Percentiles rank a stretch among this genome's conserved stretches.
phyloP scores from a whole-genome alignment of 106 monocot species.

The Apostasia ramifera region DNA sequence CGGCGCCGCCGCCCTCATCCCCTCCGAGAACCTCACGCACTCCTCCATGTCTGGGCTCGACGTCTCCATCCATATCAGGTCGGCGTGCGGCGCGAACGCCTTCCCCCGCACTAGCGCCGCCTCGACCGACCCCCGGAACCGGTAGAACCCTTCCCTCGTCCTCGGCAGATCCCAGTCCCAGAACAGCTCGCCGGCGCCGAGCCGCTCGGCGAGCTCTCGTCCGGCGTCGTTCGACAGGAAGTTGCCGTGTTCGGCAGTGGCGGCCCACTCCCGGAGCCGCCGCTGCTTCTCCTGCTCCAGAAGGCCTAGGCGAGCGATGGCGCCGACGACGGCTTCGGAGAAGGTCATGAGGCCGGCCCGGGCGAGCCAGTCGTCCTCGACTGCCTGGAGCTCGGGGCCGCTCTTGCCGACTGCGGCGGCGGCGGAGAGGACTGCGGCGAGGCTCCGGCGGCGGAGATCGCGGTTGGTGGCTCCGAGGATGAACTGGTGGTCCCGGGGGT shows the following conservation, averaged over 20 bases:
- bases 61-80: constrained; percentile 93
- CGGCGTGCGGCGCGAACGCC: constrained; percentile 64
- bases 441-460: constrained; percentile 26
- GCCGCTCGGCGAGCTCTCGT: constrained; percentile 35
- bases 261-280: constrained; percentile 44
- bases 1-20: constrained; percentile 47
- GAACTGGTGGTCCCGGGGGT: constrained; percentile 86
- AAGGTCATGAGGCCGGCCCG: constrained; percentile 68
- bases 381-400: constrained; percentile 57
- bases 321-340: constrained; percentile 47
- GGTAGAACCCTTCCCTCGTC: constrained; percentile 85
- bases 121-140: constrained; percentile 67
- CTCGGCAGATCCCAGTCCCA: constrained; percentile 98
- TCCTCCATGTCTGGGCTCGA: constrained; percentile 71
- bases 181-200: constrained; percentile 56
- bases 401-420: constrained; percentile 50
- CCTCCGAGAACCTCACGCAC: constrained; percentile 63
- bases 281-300: constrained; percentile 33
- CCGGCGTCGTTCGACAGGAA: constrained; percentile 56
- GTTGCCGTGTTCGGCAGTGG: constrained; percentile 22
- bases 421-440: constrained; percentile 37
- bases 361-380: constrained; percentile 63
- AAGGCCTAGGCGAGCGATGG: constrained; percentile 35
- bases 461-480: constrained; percentile 81
- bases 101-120: constrained; percentile 68